Evolutionary conservation across 2,329 filamentous ascomycete species (phyloP), one percentile per base, ranked within the genome.

Genomic region (Leptographium lundbergii): DNA sequence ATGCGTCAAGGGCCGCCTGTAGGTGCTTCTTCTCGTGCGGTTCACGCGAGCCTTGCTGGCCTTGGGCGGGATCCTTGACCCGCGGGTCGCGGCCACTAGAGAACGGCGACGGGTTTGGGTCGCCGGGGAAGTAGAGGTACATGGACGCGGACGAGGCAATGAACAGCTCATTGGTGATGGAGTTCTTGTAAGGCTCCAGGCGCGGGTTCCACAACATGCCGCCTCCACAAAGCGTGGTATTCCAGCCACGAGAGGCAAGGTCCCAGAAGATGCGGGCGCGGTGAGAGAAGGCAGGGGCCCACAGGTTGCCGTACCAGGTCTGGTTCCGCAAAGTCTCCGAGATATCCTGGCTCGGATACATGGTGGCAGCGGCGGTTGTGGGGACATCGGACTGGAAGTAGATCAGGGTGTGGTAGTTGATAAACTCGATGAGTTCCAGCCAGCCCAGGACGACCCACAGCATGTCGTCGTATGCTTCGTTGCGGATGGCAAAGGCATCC

Each of bases 391-490:
- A 24, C 11, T 32, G 70, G 66, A 86, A 88, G 69, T 89, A 84
- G 22, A 83, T 69, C 2, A 75, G 72, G 2, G 81, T 82, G 68
- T 95, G 89, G n/a, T 79, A 73, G 36, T 83, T 74, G 57, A 92
- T 81, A 67, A 95, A 91, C 64, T 87, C 85, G 63, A 91, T 81
- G 55, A 82, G 82, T 68, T 96, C 89, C 57, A 96, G 75, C 91
- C 92, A 96, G 62, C 87, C 89, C 45, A 97, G 78, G 2, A 95
- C 90, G 1, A 96, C 90, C 92, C 92, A 97, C 3, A 96, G 80
- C 74, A 96, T 95, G 69, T 97, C 92, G 68, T 96, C 92, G 69
- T 86, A 95, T 0, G 92, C 92, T 75, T 84, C 71, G 59, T 84
- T 82, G 52, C 89, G 80, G 56, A 96, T 79, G 32, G 80, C 77